Base-by-base conservation (phyloP, 306 rosid genomes). In the Prinsepia uniflora region DNA sequence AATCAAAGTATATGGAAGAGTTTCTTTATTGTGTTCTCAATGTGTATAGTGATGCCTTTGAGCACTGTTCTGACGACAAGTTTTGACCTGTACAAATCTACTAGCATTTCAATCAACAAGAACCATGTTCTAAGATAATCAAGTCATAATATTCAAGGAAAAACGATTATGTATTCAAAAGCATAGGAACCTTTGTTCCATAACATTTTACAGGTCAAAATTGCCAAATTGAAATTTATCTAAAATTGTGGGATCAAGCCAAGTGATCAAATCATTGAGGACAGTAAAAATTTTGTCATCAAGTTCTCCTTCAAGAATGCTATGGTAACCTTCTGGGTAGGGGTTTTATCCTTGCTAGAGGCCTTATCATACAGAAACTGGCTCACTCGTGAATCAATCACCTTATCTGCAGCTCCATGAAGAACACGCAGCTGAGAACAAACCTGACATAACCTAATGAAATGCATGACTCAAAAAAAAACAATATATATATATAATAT, bases 281-380 rank as follows among this genome's bases (percentile, higher is more conserved):
- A 81, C 84, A 30, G 78, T 66, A 50, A 76, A 79, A 68, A 92
- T 90, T 81, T 79, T 85, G 58, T 85, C 92, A 81, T 92, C 96
- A 5, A 92, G 85, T 82, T 92, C 98, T 45, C 98, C 96, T 85
- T 92, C 96, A 66, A 92, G 84, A 75, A 92, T 88, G 82, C 86
- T 83, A 58, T 93, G 96, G 80, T 75, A 88, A 22, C 93, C 85
- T 73, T 76, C 92, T 60, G 84, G 89, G 58, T 90, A 88, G 8
- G 75, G 56, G 87, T 88, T 84, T 92, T 86, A 77, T 92, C 93
- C 54, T 76, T 76, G 77, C 91, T 84, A 7, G 91, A 85, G 1
- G 98, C 92, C 53, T 71, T 86, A 82, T 90, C 91, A 61, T 88
- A 92, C 9, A 92, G 94, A 86, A 76, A 90, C 64, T 76, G 82